Base-by-base conservation (phyloP, 2,329 filamentous ascomycete species). In the Beauveria brongniartii region DNA sequence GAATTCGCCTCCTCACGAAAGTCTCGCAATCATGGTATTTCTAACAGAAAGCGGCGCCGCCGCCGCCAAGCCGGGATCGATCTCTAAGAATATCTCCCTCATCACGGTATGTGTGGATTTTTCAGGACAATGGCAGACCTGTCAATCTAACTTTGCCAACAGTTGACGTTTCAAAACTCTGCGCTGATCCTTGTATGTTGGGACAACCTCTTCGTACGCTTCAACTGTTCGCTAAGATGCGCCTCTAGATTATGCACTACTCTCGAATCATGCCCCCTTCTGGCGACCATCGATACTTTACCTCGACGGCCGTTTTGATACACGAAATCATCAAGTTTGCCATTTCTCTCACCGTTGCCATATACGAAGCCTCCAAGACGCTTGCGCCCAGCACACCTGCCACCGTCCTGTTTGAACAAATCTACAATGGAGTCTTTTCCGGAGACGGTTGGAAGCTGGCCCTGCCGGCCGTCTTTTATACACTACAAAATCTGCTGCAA, bases 361-460 rank as follows among this genome's bases (percentile, higher is more conserved):
- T 97, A 55, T 91, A 95, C 78, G 92, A 97, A 67, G 87, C 91
- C 58, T 93, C 92, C 20, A 82, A 84, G 67, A 89, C 84, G 9
- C 80, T 91, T 9, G 88, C 91, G 6, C 85, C 91, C 8, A 89
- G 90, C 37, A 90, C 90, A 24, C 89, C 91, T 2, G 88, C 88
- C 22, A 91, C 90, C 0, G 85, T 90, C 1, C 80, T 97, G 20
- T 90, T 95, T 70, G 83, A 87, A 68, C 88, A 91, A 69, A 84
- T 97, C 26, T 89, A 87, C 69, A 86, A 84, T 67, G 85, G 87
- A 34, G 89, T 97, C 18, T 96, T 97, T 71, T 88, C 89, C 0
- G 88, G 89, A 10, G 94, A 97, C 71, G 92, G 92, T 66, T 97
- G 93, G 93, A 96, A 96, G 74, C 77, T 99, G 65, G 91, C 91